Evolutionary conservation across 1,284 basidiomycete genomes (phyloP), one percentile per base, ranked within the genome.

Genomic region (Pseudozyma sp.): DNA sequence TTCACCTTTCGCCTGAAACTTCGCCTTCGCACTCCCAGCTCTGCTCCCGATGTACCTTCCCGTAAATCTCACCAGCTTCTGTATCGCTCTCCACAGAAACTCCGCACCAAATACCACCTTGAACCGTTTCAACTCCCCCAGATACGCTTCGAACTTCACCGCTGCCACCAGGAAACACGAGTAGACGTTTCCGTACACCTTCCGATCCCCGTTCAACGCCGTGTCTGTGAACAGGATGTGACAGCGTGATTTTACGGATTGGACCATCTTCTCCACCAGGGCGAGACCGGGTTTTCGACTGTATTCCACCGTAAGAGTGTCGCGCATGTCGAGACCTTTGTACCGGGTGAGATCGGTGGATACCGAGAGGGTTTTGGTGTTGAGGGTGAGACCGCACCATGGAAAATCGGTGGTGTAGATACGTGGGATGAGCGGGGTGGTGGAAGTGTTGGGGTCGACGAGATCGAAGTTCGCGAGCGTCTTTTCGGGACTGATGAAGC

Each of bases 81-180:
- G 42, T 0, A 75, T 53, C 14, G 64, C 64, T 8, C 43, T 54
- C 31, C 63, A 40, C 17, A 78, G 31, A 24, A 50, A 67, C 39
- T 47, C 49, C 0, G 68, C 39, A 1, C n/a, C 4, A 13, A 73
- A 70, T 7, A 16, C 17, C 19, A 64, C n/a, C 6, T 52, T 58
- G 56, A 69, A 88, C 40, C 79, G 91, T 90, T 86, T 49, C 87
- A 86, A 54, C 92, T 85, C 80, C 89, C 90, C 47, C 78, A 81
- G 50, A 84, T 97, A 97, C 53, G 89, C 88, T 54, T 92, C 90
- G 87, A 94, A 92, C 86, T 94, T 97, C 87, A 95, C 90, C 0
- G 93, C 93, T 1, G 90, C 88, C 29, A 96, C 84, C n/a, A 93
- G 85, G 79, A 95, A 92, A 78, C 91, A 92, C 84, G 94, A 90